These are phyloP conservation scores for Phytophthora brassicae DNA, from an alignment of 352 stramenopile genomes.

Conservation along the genomic window DNA sequence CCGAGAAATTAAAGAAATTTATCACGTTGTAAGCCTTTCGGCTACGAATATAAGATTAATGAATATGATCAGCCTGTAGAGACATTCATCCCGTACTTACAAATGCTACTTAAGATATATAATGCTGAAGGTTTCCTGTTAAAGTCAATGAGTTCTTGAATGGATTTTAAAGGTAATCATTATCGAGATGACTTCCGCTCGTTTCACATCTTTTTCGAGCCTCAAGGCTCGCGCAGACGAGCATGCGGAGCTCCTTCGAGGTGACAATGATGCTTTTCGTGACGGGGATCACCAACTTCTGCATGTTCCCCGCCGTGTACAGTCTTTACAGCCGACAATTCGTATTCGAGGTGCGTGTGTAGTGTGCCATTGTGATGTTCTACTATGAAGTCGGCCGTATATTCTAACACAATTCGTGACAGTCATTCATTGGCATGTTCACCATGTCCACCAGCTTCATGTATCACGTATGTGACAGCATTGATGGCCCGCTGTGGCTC, in stretches of 20 bases:
- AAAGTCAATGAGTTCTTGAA: background rate
- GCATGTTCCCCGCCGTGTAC: constrained; percentile 72
- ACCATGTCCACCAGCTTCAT: constrained; percentile 82
- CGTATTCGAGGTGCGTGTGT: constrained; percentile 67
- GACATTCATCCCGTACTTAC: constrained; percentile 10
- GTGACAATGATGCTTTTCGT: constrained; percentile 67
- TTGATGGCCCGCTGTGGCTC: constrained; percentile 72
- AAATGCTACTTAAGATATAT: constrained; percentile 7
- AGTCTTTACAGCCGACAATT: constrained; percentile 57
- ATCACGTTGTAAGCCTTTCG: constrained; percentile 82
- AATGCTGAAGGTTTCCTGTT: constrained; percentile 3
- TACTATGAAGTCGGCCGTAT: no score
- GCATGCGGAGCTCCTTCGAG: constrained; percentile 69
- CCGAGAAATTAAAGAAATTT: constrained; percentile 90
- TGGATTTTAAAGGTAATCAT: constrained; percentile 1
- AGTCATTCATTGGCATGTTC: constrained; percentile 79
- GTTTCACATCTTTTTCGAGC: background rate
- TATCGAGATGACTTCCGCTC: background rate
- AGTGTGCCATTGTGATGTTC: background rate
- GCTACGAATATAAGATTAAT: no score
- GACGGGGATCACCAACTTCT: constrained; percentile 78
- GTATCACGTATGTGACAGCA: constrained; percentile 80
- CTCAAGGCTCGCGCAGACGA: background rate
- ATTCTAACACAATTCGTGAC: background rate
- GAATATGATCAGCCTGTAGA: no score